These are phyloP conservation scores for Leishmania amazonensis DNA, from an alignment of 208 protist genomes.

Conservation along the genomic window DNA sequence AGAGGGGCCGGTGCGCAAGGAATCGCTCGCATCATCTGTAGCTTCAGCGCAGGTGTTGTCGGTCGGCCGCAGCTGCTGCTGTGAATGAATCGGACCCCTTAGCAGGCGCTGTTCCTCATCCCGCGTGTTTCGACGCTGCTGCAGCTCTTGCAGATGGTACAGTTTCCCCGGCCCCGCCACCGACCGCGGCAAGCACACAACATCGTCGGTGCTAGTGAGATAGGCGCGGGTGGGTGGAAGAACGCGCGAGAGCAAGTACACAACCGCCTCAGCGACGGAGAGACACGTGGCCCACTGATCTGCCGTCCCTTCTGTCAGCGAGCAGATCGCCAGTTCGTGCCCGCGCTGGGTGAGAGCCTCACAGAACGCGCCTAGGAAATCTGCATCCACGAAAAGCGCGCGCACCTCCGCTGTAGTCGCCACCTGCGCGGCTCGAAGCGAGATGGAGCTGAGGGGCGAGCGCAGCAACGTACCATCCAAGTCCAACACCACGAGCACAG, in stretches of 20 bases:
- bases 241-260: slow-evolving; percentile 28
- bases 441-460: slow-evolving; percentile 22
- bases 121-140: slow-evolving; percentile 25
- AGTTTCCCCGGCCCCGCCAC: slow-evolving; percentile 29
- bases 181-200: slow-evolving; percentile 39
- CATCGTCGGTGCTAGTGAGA: slow-evolving; percentile 24
- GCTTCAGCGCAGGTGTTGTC: neutral
- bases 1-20: neutral
- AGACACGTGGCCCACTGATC: slow-evolving; percentile 21
- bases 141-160: slow-evolving; percentile 30
- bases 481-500: slow-evolving; percentile 47
- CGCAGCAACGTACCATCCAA: slow-evolving; percentile 45
- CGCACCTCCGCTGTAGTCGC: slow-evolving; percentile 1
- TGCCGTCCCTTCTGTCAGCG: slow-evolving; percentile 37
- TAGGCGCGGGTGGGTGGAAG: slow-evolving; percentile 35
- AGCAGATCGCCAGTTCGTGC: slow-evolving; percentile 45
- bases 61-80: neutral
- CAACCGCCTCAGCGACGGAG: slow-evolving; percentile 27
- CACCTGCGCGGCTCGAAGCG: slow-evolving; percentile 3
- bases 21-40: neutral
- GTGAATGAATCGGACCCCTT: neutral
- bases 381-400: slow-evolving; percentile 37
- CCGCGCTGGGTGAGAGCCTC: slow-evolving; percentile 18
- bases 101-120: neutral
- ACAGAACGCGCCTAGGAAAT: slow-evolving; percentile 37